Base-by-base conservation (phyloP, 148 eudicot species). In the Rhododendron vialii region DNA sequence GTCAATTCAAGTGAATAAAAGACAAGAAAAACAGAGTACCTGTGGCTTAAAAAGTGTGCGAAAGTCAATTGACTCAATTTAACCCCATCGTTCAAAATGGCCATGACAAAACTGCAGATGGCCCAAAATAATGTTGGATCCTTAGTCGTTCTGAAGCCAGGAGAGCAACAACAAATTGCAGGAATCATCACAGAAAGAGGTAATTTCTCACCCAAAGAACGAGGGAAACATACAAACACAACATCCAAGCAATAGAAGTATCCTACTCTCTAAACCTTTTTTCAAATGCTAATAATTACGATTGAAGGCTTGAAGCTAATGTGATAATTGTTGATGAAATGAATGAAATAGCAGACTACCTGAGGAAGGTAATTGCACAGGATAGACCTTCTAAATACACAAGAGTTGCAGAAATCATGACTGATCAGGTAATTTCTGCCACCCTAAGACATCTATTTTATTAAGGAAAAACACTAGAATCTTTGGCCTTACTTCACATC, bases 141-240 rank as follows among this genome's bases (percentile, higher is more conserved):
- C 20, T 87, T 95, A 87, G 96, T 96, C 86, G 99, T 96, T 88
- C 89, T 96, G 73, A 92, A 90, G 90, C 97, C 99, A 30, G 98
- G 96, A 89, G 91, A 93, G 50, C 85, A 86, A n/a, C 93, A 93
- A 47, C 84, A 82, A 3, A 94, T 96, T 83, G 95, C 95, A 82
- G 98, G 98, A 80, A 93, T 96, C 51, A 57, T 95, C 82, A 95
- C 99, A 45, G 99, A 95, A 88, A 87, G 95, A 93, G 96, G 98
- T 96, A 89, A 59, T 33, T 84, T 8, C 7, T 26, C 4, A 38
- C 41, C 24, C 9, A 10, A 53, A 24, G 47, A 17, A 22, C 0
- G 15, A 11, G 33, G 35, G 33, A 10, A 10, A 67, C 73, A 26
- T 0, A 63, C n/a, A 1, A 14, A 59, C 18, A 8, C 38, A 26